phyloP scores from a whole-genome alignment of 129 eudicot genomes.

The Helichrysum umbraculigerum region DNA sequence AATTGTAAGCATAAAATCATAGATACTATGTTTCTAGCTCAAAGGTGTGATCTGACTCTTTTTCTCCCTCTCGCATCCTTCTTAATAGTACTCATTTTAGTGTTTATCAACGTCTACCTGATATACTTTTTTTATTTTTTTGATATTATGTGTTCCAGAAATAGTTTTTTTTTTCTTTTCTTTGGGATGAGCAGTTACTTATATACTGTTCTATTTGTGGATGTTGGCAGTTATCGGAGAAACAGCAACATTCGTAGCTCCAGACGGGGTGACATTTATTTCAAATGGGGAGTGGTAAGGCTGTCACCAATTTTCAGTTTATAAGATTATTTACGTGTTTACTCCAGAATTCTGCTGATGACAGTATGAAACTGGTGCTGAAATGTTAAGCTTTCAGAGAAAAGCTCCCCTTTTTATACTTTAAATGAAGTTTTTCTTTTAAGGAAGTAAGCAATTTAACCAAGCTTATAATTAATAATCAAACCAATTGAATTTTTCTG shows the following conservation, averaged over 20 bases:
- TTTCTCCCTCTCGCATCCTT: neutral
- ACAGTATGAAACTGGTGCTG: neutral
- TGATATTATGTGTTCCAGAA: neutral
- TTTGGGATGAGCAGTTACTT: constrained; percentile 9
- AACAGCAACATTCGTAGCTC: constrained; percentile 82
- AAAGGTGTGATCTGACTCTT: neutral
- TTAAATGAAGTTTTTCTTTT: neutral
- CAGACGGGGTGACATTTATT: constrained; percentile 58
- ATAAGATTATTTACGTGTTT: constrained; percentile 7
- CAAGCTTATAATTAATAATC: neutral
- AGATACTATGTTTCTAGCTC: neutral
- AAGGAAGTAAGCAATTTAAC: neutral
- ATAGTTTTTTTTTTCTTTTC: neutral
- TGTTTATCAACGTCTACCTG: neutral
- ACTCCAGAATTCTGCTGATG: neutral
- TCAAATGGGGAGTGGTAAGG: constrained; percentile 95
- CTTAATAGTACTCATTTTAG: neutral
- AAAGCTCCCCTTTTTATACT: neutral
- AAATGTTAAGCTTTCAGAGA: neutral
- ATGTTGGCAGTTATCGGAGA: constrained; percentile 81
- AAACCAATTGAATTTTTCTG: neutral
- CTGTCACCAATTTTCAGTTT: constrained; percentile 11
- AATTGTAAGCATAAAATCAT: neutral
- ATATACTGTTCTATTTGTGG: constrained; percentile 18
- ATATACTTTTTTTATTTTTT: neutral